These are phyloP conservation scores for Volvox reticuliferus DNA, from an alignment of 139 green algal genomes.

Conservation along the genomic window DNA sequence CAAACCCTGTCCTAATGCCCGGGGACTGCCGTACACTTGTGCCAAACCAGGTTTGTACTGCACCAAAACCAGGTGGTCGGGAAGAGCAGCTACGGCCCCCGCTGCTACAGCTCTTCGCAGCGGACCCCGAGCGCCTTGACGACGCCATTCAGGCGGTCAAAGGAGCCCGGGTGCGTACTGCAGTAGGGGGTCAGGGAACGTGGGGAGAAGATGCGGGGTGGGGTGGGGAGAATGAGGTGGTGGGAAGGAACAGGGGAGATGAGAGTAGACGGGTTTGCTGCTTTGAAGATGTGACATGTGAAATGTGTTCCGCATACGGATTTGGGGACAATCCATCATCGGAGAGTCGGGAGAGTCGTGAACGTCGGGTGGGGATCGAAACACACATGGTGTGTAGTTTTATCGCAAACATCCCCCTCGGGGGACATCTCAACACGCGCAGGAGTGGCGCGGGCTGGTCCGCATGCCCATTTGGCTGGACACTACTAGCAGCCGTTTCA, in stretches of 20 bases:
- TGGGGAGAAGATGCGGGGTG: not conserved
- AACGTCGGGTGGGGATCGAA: too few relatives aligned
- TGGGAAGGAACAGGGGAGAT: not conserved
- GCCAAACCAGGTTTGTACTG: constrained; percentile 28
- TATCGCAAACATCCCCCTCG: too few relatives aligned
- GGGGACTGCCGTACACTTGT: not conserved
- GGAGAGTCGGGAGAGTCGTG: too few relatives aligned
- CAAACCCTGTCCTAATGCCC: too few relatives aligned
- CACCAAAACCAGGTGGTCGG: constrained; percentile 44
- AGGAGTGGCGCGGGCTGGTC: constrained; percentile 42
- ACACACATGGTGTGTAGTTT: too few relatives aligned
- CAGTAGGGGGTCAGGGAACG: not conserved
- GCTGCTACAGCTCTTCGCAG: constrained; percentile 48
- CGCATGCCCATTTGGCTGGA: constrained; percentile 21
- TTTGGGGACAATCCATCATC: too few relatives aligned
- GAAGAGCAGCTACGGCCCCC: not conserved
- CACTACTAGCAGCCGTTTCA: not conserved
- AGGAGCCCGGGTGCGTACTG: not conserved
- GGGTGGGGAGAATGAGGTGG: too few relatives aligned
- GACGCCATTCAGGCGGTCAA: constrained; percentile 29
- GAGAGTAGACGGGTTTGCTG: too few relatives aligned
- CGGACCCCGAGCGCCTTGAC: constrained; percentile 32
- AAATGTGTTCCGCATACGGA: too few relatives aligned
- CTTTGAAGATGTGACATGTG: too few relatives aligned
- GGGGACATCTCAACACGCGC: not conserved